These are phyloP conservation scores for Mycotypha africana DNA, from an alignment of 371 early-diverging fungal genomes.

Conservation along the genomic window DNA sequence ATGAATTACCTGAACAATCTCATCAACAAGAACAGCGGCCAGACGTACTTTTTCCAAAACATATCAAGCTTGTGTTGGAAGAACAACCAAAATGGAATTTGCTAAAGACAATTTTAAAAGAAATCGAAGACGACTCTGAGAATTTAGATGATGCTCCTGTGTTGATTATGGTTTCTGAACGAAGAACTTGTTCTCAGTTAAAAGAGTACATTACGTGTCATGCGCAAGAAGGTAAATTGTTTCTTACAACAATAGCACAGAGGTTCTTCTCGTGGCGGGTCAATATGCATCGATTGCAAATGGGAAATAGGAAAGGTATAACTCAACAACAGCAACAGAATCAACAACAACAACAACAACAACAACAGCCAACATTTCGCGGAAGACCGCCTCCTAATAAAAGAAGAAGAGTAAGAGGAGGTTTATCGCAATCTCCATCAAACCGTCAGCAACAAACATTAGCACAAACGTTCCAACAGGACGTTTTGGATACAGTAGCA, in stretches of 20 bases:
- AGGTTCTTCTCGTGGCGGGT: constrained; percentile 68
- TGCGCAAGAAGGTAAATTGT: constrained; percentile 13
- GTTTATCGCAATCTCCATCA: constrained; percentile 35
- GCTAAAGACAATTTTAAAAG: constrained; percentile 63
- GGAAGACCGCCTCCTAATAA: constrained; percentile 60
- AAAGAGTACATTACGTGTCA: constrained; percentile 42
- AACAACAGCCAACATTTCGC: background rate
- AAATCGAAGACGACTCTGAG: constrained; percentile 58
- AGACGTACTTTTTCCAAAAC: constrained; percentile 40
- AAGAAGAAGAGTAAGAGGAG: constrained; percentile 77
- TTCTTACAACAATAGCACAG: constrained; percentile 46
- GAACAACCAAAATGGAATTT: constrained; percentile 91
- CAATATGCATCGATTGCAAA: constrained; percentile 35
- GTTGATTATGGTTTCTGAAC: constrained; percentile 69
- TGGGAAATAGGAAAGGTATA: no score
- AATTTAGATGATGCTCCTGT: constrained; percentile 30
- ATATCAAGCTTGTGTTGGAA: constrained; percentile 71
- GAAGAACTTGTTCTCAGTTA: constrained; percentile 65
- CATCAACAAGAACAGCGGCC: no score
- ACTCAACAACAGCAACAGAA: constrained; percentile 1
- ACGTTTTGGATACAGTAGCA: constrained; percentile 18
- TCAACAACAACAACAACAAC: background rate
- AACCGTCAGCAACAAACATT: constrained; percentile 12
- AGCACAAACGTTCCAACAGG: constrained; percentile 23
- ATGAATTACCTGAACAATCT: background rate